Base-by-base conservation (phyloP, 106 monocot genomes). In the Narthecium ossifragum region DNA sequence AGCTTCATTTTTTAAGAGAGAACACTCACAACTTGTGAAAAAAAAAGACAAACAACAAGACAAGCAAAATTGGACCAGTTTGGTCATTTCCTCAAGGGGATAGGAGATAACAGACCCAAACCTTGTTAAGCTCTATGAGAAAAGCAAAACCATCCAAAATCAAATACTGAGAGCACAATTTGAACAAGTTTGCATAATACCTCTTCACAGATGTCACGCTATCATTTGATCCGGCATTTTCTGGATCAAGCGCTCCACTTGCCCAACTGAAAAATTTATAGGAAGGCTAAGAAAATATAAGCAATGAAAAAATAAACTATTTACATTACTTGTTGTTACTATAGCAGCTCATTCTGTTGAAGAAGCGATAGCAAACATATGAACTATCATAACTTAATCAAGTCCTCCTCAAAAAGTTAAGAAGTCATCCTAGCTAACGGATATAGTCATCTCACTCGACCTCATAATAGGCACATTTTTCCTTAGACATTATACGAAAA, bases 161-260 rank as follows among this genome's bases (percentile, higher is more conserved):
- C 2, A 38, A 11, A 8, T 20, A 13, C 26, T 26, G 1, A n/a
- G 2, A 46, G n/a, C n/a, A n/a, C n/a, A n/a, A n/a, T n/a, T n/a
- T n/a, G n/a, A n/a, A n/a, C n/a, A n/a, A n/a, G n/a, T n/a, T n/a
- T n/a, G n/a, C n/a, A n/a, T n/a, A 23, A 73, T 71, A 98, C 98
- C 87, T 87, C 63, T 90, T 98, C 24, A 80, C 84, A 39, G 91
- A 85, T 59, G 81, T 75, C 55, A 87, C 70, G 34, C 52, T 32
- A 53, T 88, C 98, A 77, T 57, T 31, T 34, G 71, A 74, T 29
- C 60, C 60, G 20, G 64, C 75, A 63, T 76, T 76, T 64, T 84
- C 84, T 62, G 98, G 91, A 85, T 85, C 67, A 55, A 91, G 69
- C 55, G 77, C 87, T 63, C 94, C 90, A 76, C 94, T 90, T 57